These are phyloP conservation scores for Clonostachys byssicola DNA, from an alignment of 2,329 filamentous ascomycete species.

Conservation along the genomic window DNA sequence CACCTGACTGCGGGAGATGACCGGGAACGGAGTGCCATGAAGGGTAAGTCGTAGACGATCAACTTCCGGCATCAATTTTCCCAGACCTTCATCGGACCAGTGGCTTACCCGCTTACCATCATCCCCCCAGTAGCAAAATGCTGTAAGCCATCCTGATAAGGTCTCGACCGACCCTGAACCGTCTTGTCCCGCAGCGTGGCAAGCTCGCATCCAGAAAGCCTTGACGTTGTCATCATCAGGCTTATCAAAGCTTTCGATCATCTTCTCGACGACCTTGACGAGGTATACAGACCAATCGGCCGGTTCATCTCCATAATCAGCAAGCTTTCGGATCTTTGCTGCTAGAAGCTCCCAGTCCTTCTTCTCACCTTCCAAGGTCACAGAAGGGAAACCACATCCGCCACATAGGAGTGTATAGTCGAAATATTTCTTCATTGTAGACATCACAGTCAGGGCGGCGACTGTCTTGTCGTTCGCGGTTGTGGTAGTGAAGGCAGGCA, in stretches of 20 bases:
- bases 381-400: slow-evolving; percentile 43
- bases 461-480: slow-evolving; percentile 33
- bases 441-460: slow-evolving; percentile 45
- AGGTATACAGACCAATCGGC: slow-evolving; percentile 9
- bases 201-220: slow-evolving; percentile 28
- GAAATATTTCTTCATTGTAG: slow-evolving; percentile 44
- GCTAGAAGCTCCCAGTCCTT: slow-evolving; percentile 36
- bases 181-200: background rate
- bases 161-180: background rate
- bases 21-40: background rate
- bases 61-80: background rate
- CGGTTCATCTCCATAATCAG: slow-evolving; percentile 24
- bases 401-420: slow-evolving; percentile 13
- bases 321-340: slow-evolving; percentile 18
- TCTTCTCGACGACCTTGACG: slow-evolving; percentile 20
- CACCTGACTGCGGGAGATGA: background rate
- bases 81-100: too few relatives aligned
- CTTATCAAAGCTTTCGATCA: slow-evolving; percentile 29
- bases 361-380: slow-evolving; percentile 43
- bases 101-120: background rate
- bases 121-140: background rate
- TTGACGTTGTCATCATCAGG: slow-evolving; percentile 13
- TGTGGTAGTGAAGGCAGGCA: slow-evolving; percentile 48
- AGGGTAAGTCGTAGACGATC: background rate
- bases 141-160: slow-evolving; percentile 1